Conservation (phyloP, 2,329 filamentous ascomycete species). For the Trichoderma gracile region DNA sequence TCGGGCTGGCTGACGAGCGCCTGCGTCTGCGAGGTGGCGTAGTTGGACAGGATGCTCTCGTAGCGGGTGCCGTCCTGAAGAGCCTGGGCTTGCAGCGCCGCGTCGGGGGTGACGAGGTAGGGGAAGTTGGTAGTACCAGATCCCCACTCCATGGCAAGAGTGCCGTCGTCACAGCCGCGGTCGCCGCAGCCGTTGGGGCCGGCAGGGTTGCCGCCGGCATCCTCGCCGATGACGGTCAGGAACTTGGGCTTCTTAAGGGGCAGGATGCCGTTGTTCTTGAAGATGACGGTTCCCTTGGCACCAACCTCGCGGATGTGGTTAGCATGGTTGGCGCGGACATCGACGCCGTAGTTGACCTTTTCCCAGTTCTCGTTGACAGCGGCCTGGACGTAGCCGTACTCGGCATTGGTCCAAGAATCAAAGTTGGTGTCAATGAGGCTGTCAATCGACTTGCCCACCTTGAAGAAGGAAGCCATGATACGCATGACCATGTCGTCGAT, state of each 20-base stretch:
- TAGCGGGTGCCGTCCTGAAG: constrained; percentile 58
- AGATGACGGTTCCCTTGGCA: constrained; percentile 78
- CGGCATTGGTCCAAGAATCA: constrained; percentile 80
- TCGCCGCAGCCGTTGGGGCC: constrained; percentile 81
- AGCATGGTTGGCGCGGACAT: constrained; percentile 77
- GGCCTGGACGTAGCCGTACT: constrained; percentile 67
- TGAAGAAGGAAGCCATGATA: constrained; percentile 72
- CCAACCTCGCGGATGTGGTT: constrained; percentile 72
- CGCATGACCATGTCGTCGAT: constrained; percentile 90
- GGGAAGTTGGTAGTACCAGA: constrained; percentile 73
- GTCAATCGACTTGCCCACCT: constrained; percentile 58
- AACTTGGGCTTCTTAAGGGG: constrained; percentile 79
- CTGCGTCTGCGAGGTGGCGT: constrained; percentile 61
- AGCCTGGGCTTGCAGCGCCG: constrained; percentile 66
- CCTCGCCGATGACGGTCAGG: constrained; percentile 76
- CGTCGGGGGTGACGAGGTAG: constrained; percentile 73
- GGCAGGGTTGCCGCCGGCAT: constrained; percentile 71
- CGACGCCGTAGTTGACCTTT: constrained; percentile 76
- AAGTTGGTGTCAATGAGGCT: constrained; percentile 69
- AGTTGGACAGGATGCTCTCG: constrained; percentile 68
- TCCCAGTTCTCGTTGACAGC: constrained; percentile 62
- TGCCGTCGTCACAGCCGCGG: constrained; percentile 60
- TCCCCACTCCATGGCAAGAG: constrained; percentile 77
- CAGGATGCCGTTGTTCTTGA: constrained; percentile 80
- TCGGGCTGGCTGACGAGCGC: constrained; percentile 61